phyloP scores from a whole-genome alignment of 225 moss, liverwort and hornwort species.

The Physcomitrium patens region DNA sequence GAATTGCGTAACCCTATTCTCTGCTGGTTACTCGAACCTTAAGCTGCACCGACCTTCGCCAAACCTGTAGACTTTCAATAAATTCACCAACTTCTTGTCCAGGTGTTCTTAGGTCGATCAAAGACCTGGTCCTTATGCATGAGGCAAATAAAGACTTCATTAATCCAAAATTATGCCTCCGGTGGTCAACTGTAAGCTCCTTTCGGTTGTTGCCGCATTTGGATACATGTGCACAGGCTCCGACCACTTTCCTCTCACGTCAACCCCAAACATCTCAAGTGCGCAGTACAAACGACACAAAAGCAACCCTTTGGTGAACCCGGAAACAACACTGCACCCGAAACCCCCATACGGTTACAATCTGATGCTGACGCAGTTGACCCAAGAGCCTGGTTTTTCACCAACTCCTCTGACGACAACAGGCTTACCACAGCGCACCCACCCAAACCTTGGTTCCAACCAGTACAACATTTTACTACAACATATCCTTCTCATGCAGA shows the following conservation, averaged over 20 bases:
- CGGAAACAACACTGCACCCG: background rate
- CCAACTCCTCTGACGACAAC: conserved; percentile 10
- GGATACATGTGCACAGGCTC: background rate
- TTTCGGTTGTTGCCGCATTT: background rate
- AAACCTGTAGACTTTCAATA: conserved; percentile 6
- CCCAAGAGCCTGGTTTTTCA: conserved; percentile 18
- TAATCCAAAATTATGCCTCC: background rate
- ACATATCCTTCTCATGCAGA: conserved; percentile 29
- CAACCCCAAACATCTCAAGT: background rate
- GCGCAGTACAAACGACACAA: conserved; percentile 15
- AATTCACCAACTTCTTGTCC: conserved; percentile 22
- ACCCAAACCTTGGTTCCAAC: background rate
- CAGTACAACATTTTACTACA: conserved; percentile 1
- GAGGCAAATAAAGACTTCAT: conserved; percentile 8
- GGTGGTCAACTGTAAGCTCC: too few relatives aligned
- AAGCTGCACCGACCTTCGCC: background rate
- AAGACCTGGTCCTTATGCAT: conserved; percentile 29
- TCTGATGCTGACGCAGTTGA: conserved; percentile 27
- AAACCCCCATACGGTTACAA: conserved; percentile 31
- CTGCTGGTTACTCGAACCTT: background rate
- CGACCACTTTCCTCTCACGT: too few relatives aligned
- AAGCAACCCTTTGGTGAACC: conserved; percentile 1
- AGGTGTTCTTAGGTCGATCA: conserved; percentile 24
- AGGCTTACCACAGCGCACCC: background rate
- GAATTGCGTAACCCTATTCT: conserved; percentile 32